Percentiles rank a stretch among this genome's conserved stretches.
phyloP scores from a whole-genome alignment of 768 basidiomycete genomes.

The Auricularia sp. region DNA sequence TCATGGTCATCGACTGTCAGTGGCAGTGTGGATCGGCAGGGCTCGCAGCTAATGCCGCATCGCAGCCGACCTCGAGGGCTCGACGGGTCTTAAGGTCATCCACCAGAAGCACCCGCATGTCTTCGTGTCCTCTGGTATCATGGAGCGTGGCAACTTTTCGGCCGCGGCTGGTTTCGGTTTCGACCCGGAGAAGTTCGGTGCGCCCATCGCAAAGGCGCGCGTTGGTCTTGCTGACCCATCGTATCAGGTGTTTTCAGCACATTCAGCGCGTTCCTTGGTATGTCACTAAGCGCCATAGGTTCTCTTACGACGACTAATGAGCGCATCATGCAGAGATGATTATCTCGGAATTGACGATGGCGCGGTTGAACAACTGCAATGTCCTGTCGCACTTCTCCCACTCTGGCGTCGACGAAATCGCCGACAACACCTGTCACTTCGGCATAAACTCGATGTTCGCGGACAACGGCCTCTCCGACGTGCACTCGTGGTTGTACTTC shows the following conservation, averaged over 20 bases:
- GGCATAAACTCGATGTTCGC: conserved; percentile 79
- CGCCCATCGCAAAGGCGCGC: background rate
- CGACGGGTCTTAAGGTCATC: conserved; percentile 79
- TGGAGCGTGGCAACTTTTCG: conserved; percentile 78
- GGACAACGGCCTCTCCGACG: conserved; percentile 78
- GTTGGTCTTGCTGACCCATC: background rate
- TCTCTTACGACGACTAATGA: background rate
- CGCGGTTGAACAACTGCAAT: conserved; percentile 82
- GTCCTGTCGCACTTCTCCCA: conserved; percentile 85
- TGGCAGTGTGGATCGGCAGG: conserved; percentile 8
- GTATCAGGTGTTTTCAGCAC: conserved; percentile 59
- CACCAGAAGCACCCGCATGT: conserved; percentile 88
- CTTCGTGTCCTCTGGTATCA: conserved; percentile 75
- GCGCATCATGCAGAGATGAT: conserved; percentile 52
- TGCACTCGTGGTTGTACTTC: conserved; percentile 76
- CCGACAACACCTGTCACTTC: conserved; percentile 52
- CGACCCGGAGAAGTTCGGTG: conserved; percentile 65
- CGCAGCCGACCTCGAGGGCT: conserved; percentile 75
- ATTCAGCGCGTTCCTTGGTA: conserved; percentile 70
- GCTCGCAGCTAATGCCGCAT: background rate
- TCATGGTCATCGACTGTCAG: conserved; percentile 82
- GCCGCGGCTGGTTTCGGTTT: conserved; percentile 86
- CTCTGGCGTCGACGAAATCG: conserved; percentile 55
- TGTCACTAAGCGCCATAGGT: background rate
- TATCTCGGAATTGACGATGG: conserved; percentile 84